Conservation (phyloP, 2,329 filamentous ascomycete genomes). For the Ophiocordyceps camponoti-leonardi region DNA sequence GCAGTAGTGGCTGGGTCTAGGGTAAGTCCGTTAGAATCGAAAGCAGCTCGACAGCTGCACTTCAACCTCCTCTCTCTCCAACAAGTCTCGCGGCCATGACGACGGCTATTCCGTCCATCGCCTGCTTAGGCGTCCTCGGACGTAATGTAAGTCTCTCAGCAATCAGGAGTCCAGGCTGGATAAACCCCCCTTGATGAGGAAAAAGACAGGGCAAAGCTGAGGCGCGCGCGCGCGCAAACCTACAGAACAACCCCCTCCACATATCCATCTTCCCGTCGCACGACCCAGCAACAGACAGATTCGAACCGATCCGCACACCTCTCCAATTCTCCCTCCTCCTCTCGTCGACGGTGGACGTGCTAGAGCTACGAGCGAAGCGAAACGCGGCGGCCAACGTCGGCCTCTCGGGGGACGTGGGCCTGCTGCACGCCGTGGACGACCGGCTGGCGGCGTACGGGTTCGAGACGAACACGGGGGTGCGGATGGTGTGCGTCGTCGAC, state of each 20-base stretch:
- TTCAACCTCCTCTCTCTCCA: too few relatives aligned
- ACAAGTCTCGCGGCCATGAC: constrained; percentile 25
- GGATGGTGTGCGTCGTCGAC: constrained; percentile 80
- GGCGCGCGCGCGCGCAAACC: background rate
- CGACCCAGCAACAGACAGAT: constrained; percentile 34
- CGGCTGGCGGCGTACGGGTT: constrained; percentile 86
- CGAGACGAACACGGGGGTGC: constrained; percentile 89
- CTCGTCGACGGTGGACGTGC: constrained; percentile 82
- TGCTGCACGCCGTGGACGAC: constrained; percentile 88
- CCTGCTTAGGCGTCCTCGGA: constrained; percentile 85
- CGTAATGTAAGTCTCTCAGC: constrained; percentile 50
- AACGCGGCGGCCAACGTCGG: constrained; percentile 34
- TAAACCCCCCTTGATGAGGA: too few relatives aligned
- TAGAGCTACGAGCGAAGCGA: constrained; percentile 65
- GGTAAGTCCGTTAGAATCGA: too few relatives aligned
- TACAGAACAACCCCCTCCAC: constrained; percentile 88
- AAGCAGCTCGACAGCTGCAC: too few relatives aligned
- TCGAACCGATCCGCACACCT: constrained; percentile 45
- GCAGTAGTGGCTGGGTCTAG: too few relatives aligned
- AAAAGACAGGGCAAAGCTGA: background rate
- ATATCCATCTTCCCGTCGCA: constrained; percentile 75
- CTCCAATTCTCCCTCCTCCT: constrained; percentile 86
- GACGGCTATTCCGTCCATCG: constrained; percentile 59
- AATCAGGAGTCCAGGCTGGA: background rate
- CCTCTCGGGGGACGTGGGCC: constrained; percentile 69